A percentile compares a stretch with the other conserved stretches of the same genome.
These are phyloP conservation scores for Parastagonospora avenae DNA, from an alignment of 2,329 filamentous ascomycete species.

Conservation along the genomic window DNA sequence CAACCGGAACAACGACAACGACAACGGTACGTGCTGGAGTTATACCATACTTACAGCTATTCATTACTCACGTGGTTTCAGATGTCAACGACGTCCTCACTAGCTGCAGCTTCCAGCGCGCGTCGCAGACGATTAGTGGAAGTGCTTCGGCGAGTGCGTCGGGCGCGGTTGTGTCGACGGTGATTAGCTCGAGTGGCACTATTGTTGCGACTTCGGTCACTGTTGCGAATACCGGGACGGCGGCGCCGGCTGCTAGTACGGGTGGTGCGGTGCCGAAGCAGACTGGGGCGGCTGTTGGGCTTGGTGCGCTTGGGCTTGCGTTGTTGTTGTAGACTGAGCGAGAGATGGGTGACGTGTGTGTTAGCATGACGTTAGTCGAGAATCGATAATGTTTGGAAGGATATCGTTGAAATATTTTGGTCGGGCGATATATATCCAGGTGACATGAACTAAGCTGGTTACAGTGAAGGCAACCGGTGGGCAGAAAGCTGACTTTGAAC, in stretches of 20 bases:
- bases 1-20: background rate
- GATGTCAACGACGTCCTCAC: background rate
- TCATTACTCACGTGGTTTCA: background rate
- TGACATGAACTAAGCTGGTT: too few relatives aligned
- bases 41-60: background rate
- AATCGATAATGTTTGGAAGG: too few relatives aligned
- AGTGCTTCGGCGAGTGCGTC: background rate
- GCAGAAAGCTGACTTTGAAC: too few relatives aligned
- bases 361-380: too few relatives aligned
- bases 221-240: background rate
- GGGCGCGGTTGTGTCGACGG: background rate
- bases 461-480: too few relatives aligned
- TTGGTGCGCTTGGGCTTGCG: background rate
- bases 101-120: background rate
- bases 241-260: background rate
- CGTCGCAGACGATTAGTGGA: background rate
- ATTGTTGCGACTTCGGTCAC: background rate
- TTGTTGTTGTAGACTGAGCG: background rate
- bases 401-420: too few relatives aligned
- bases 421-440: too few relatives aligned
- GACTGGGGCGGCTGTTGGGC: background rate
- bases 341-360: too few relatives aligned
- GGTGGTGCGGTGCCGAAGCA: background rate
- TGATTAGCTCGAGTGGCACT: background rate
- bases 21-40: background rate